Percentiles rank a stretch among this genome's conserved stretches.
phyloP scores from a whole-genome alignment of 352 stramenopile species.

The Pythium rishiriense region DNA sequence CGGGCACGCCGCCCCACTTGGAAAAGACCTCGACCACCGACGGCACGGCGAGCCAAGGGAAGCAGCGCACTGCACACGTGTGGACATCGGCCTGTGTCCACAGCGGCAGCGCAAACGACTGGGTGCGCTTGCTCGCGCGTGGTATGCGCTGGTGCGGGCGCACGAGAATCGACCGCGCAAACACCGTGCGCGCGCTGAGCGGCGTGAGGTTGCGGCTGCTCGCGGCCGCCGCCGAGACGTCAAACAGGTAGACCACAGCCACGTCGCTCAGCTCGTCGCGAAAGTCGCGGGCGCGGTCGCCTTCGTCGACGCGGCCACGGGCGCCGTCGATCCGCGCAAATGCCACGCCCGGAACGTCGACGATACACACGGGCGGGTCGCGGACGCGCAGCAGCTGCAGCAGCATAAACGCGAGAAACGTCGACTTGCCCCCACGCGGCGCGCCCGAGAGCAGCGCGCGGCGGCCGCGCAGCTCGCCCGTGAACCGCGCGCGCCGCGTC shows the following conservation, averaged over 20 bases:
- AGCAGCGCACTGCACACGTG: conserved; percentile 7
- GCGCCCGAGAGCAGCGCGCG: conserved; percentile 18
- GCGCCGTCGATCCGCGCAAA: conserved; percentile 12
- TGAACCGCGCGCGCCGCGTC: neutral
- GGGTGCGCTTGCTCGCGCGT: conserved; percentile 5
- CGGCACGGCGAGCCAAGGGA: neutral
- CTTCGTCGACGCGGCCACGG: conserved; percentile 4
- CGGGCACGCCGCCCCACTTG: conserved; percentile 22
- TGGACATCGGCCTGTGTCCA: conserved; percentile 13
- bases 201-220: neutral
- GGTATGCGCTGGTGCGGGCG: neutral
- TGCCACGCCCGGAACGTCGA: conserved; percentile 24
- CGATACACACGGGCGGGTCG: conserved; percentile 1
- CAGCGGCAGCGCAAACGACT: conserved; percentile 21
- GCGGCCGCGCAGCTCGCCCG: conserved; percentile 3
- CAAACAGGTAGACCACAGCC: conserved; percentile 21
- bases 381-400: conserved; percentile 1
- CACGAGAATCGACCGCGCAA: conserved; percentile 13
- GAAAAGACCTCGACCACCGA: neutral
- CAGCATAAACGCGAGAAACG: conserved; percentile 18
- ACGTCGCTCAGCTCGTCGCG: conserved; percentile 2
- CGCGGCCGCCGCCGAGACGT: neutral
- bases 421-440: conserved; percentile 19
- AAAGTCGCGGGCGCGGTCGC: conserved; percentile 14
- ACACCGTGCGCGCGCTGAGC: neutral